phyloP scores from a whole-genome alignment of 441 rosid genomes.

The Croton setiger region DNA sequence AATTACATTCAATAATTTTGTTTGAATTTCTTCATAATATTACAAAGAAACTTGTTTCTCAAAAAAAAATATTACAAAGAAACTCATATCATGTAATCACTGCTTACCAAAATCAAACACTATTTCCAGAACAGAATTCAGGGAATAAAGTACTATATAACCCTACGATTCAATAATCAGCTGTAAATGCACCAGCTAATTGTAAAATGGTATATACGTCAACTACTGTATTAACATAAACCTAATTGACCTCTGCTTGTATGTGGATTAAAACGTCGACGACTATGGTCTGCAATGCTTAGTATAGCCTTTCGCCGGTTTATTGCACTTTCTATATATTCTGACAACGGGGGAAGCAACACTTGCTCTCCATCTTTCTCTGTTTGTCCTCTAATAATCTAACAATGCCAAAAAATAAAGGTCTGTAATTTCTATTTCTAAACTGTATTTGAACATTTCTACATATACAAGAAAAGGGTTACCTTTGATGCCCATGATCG shows the following conservation, averaged over 20 bases:
- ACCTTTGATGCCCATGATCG: slow-evolving; percentile 98
- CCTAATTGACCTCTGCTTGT: slow-evolving; percentile 44
- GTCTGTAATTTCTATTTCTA: background rate
- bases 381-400: slow-evolving; percentile 72
- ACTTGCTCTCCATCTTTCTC: slow-evolving; percentile 37
- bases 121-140: no score
- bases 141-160: no score
- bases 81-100: no score
- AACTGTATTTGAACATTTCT: background rate
- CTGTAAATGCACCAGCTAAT: no score
- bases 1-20: background rate
- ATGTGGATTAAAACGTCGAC: slow-evolving; percentile 11
- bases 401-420: background rate
- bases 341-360: slow-evolving; percentile 65
- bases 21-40: background rate
- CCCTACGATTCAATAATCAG: no score
- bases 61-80: no score
- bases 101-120: no score
- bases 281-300: slow-evolving; percentile 36
- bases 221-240: slow-evolving; percentile 22
- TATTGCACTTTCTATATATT: slow-evolving; percentile 62
- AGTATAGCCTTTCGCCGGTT: slow-evolving; percentile 47
- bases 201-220: background rate
- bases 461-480: background rate
- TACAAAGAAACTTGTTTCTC: no score